phyloP scores from a whole-genome alignment of 2,329 filamentous ascomycete species.

The Aureobasidium zeae region DNA sequence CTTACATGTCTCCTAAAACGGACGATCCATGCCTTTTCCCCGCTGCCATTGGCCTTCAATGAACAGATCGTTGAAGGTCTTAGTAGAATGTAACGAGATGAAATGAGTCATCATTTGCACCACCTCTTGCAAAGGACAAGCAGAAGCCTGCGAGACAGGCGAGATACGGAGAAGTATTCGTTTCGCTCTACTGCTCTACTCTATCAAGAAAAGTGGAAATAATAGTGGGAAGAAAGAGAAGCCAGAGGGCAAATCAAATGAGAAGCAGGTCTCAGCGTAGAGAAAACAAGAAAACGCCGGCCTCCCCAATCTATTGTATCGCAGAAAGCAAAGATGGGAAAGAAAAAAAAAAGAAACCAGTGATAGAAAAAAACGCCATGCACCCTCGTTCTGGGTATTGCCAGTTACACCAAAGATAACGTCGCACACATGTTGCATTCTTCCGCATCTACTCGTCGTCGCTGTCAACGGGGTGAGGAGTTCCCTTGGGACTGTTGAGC shows the following conservation, averaged over 20 bases:
- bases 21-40: too few species aligned
- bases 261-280: too few species aligned
- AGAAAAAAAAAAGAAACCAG: conserved; percentile 1
- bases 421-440: background rate
- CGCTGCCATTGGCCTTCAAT: too few species aligned
- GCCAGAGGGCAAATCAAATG: too few species aligned
- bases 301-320: conserved; percentile 10
- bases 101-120: too few species aligned
- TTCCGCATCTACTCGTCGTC: conserved; percentile 65
- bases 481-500: conserved; percentile 69
- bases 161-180: too few species aligned
- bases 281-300: background rate
- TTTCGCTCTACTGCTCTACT: conserved; percentile 11
- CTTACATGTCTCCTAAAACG: too few species aligned
- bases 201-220: conserved; percentile 4
- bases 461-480: conserved; percentile 65
- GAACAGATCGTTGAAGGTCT: too few species aligned
- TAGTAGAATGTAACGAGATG: too few species aligned
- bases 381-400: conserved; percentile 10
- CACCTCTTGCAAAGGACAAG: too few species aligned
- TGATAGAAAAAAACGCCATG: conserved; percentile 5
- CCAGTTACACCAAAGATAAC: conserved; percentile 11
- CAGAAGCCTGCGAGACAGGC: too few species aligned
- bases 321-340: too few species aligned
- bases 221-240: background rate